A percentile compares a stretch with the other conserved stretches of the same genome.
phyloP scores from a whole-genome alignment of 768 basidiomycete species.

The Suillus bovinus region DNA sequence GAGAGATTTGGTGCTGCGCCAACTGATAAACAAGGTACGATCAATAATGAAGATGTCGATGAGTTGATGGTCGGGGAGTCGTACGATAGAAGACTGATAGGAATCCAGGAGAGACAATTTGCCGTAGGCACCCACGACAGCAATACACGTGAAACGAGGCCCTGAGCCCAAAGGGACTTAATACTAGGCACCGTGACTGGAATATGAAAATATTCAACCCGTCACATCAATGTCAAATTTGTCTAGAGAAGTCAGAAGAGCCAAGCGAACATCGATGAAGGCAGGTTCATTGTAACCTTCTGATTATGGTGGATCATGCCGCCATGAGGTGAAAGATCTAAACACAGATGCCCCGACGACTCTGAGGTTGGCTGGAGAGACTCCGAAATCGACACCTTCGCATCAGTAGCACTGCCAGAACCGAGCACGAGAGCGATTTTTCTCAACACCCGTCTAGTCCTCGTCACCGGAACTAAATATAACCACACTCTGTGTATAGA shows the following conservation, averaged over 20 bases:
- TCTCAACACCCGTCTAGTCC: not conserved
- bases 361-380: not conserved
- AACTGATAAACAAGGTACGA: not conserved
- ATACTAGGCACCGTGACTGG: not conserved
- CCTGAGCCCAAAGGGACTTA: not conserved
- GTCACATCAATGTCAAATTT: not conserved
- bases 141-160: not conserved
- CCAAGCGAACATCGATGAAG: not conserved
- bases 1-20: not conserved
- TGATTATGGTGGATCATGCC: not conserved
- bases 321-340: not conserved
- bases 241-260: not conserved
- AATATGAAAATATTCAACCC: not conserved
- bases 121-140: not conserved
- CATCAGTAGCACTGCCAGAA: not conserved
- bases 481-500: not conserved
- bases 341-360: not conserved
- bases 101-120: not conserved
- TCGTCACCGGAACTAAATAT: not conserved
- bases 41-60: not conserved
- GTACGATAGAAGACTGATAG: not conserved
- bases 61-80: not conserved
- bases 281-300: not conserved
- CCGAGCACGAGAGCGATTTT: not conserved
- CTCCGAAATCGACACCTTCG: not conserved